Base-by-base conservation (phyloP, 352 stramenopile species). In the Pythium brassicae region DNA sequence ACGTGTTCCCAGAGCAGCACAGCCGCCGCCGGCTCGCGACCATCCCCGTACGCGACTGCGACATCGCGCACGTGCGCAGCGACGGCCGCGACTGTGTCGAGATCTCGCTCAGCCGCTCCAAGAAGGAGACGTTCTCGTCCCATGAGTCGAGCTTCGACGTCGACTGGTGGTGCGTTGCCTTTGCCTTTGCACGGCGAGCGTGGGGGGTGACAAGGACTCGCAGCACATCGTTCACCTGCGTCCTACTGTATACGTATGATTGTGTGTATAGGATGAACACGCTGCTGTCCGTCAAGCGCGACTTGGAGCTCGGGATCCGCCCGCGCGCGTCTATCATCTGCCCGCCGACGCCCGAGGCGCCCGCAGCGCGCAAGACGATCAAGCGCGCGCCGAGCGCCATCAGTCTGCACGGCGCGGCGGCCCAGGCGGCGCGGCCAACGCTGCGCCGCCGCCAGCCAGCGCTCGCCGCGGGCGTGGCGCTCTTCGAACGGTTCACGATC, bases 41-140 rank as follows among this genome's bases (percentile, higher is more conserved):
- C 32, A 75, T 92, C 59, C 65, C 73, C 15, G 58, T 94, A 20
- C 62, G 66, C 35, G 71, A 86, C 59, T 89, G 80, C 55, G 80
- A 88, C 49, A 78, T 94, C 53, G 76, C 83, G 6, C 85, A 94
- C 57, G 82, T 92, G 47, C 82, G 83, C 55, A 91, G 81, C 59
- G 81, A 92, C 49, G 81, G 83, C 44, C 78, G 81, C 52, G 84
- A 93, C 63, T 89, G 83, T 66, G 79, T 95, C 49, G 85, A 95
- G 58, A 68, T 95, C 49, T 80, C 71, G 27, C 64, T 81, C 12
- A 73, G 54, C 56, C 74, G 72, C 55, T 65, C 62, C 51, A 93
- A 92, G 64, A 93, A 92, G 54, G 83, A 95, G 55, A 90, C 77
- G 1, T 88, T 95, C 51, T 86, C 83, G 17, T 92, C 85, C 7